These are phyloP conservation scores for Diplodia seriata DNA, from an alignment of 2,329 filamentous ascomycete genomes.

Conservation along the genomic window DNA sequence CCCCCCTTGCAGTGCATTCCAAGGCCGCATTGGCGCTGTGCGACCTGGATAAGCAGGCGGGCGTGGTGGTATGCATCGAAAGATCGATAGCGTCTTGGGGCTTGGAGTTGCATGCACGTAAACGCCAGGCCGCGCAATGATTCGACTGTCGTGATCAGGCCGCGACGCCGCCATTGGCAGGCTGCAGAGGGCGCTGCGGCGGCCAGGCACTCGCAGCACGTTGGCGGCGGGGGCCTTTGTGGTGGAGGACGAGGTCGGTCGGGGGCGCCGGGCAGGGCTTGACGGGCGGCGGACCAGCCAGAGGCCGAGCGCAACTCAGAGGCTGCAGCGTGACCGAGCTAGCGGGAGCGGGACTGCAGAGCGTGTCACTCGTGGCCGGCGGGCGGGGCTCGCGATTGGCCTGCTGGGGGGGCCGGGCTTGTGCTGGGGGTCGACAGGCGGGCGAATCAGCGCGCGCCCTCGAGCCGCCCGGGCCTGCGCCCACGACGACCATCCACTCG, in stretches of 20 bases:
- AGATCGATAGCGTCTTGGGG: conserved; percentile 25
- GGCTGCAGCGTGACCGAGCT: conserved; percentile 29
- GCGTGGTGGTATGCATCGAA: conserved; percentile 30
- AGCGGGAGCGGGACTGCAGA: conserved; percentile 32
- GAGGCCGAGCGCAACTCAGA: conserved; percentile 15
- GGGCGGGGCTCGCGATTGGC: conserved; percentile 16
- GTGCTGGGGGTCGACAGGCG: not conserved
- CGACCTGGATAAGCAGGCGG: conserved; percentile 26
- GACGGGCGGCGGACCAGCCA: conserved; percentile 6
- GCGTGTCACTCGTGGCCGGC: conserved; percentile 24
- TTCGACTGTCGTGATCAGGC: conserved; percentile 23
- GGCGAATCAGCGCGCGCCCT: conserved; percentile 25
- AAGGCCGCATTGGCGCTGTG: conserved; percentile 28
- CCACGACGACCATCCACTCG: conserved; percentile 28
- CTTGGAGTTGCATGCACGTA: conserved; percentile 24
- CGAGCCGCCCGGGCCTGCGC: conserved; percentile 26
- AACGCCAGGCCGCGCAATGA: conserved; percentile 31
- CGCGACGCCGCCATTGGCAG: conserved; percentile 21
- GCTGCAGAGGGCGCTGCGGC: conserved; percentile 11
- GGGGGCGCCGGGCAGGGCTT: conserved; percentile 18
- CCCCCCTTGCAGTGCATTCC: conserved; percentile 22
- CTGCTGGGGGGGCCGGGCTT: conserved; percentile 4
- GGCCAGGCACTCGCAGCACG: conserved; percentile 25
- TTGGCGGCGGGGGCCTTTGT: too few species aligned
- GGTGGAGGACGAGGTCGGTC: not conserved